Conservation (phyloP, 345 rosid genomes). For the Passiflora organensis region DNA sequence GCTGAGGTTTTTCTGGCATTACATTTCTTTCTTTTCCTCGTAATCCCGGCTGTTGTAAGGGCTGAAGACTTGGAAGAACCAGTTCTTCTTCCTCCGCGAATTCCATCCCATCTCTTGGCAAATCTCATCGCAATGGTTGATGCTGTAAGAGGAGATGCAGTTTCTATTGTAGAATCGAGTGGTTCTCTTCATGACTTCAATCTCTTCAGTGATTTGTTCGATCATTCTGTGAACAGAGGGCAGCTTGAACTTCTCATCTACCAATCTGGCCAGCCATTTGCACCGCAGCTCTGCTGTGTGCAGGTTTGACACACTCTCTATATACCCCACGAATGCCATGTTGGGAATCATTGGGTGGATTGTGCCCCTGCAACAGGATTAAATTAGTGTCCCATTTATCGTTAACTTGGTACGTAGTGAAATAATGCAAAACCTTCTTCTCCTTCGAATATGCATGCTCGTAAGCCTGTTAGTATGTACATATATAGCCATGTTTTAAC, state of each 20-base stretch:
- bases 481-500: too few species aligned
- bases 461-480: too few species aligned
- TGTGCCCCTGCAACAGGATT: slow-evolving; percentile 33
- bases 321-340: slow-evolving; percentile 58
- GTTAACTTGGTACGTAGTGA: too few species aligned
- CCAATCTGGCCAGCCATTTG: slow-evolving; percentile 47
- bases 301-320: slow-evolving; percentile 49
- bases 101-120: slow-evolving; percentile 80
- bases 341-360: slow-evolving; percentile 56
- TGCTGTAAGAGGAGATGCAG: slow-evolving; percentile 90
- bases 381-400: not conserved
- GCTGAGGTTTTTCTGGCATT: too few species aligned
- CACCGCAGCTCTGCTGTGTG: slow-evolving; percentile 48
- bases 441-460: too few species aligned
- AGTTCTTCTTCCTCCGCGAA: slow-evolving; percentile 59
- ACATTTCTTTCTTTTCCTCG: slow-evolving; percentile 1
- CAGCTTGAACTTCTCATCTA: slow-evolving; percentile 35
- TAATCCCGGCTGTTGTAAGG: slow-evolving; percentile 68
- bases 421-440: too few species aligned
- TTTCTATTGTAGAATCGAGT: slow-evolving; percentile 53
- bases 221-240: slow-evolving; percentile 37
- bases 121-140: slow-evolving; percentile 73
- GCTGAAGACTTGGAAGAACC: slow-evolving; percentile 64
- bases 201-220: slow-evolving; percentile 29
- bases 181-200: slow-evolving; percentile 42